These are phyloP conservation scores for Amniculicola lignicola DNA, from an alignment of 495 filamentous ascomycete species.

Conservation along the genomic window DNA sequence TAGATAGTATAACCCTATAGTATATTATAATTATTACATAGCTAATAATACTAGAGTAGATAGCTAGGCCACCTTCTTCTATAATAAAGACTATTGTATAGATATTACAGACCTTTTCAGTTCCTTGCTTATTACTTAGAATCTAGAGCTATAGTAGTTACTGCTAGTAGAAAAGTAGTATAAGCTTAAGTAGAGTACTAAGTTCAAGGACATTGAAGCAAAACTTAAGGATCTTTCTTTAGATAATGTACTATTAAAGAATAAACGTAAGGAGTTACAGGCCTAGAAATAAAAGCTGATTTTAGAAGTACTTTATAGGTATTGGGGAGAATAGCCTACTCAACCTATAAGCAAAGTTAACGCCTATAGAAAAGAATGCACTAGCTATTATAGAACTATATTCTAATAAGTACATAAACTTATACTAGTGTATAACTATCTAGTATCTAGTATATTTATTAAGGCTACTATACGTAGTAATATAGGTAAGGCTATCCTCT, in stretches of 20 bases:
- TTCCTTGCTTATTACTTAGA: slow-evolving; percentile 26
- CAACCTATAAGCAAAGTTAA: slow-evolving; percentile 16
- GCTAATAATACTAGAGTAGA: slow-evolving; percentile 31
- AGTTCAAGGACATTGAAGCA: slow-evolving; percentile 28
- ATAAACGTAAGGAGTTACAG: too few relatives aligned
- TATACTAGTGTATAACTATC: slow-evolving; percentile 25
- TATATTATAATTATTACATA: slow-evolving; percentile 28
- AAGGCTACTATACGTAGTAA: slow-evolving; percentile 18
- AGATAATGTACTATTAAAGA: slow-evolving; percentile 20
- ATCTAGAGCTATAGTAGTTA: slow-evolving; percentile 33
- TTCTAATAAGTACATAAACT: slow-evolving; percentile 19
- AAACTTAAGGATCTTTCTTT: slow-evolving; percentile 27
- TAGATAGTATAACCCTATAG: slow-evolving; percentile 22
- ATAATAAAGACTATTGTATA: slow-evolving; percentile 23
- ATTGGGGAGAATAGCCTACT: too few relatives aligned
- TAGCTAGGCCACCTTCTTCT: too few relatives aligned
- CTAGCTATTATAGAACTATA: slow-evolving; percentile 25
- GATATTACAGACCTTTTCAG: slow-evolving; percentile 31
- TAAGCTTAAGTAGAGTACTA: too few relatives aligned
- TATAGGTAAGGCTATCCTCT: too few relatives aligned
- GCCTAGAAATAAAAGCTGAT: slow-evolving; percentile 32
- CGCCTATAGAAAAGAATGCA: slow-evolving; percentile 22
- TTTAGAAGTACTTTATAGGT: slow-evolving; percentile 23
- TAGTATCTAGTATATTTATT: slow-evolving; percentile 34
- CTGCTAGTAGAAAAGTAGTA: slow-evolving; percentile 32